Conservation (phyloP, 2,329 filamentous ascomycete species). For the Ascocoryne sarcoides region DNA sequence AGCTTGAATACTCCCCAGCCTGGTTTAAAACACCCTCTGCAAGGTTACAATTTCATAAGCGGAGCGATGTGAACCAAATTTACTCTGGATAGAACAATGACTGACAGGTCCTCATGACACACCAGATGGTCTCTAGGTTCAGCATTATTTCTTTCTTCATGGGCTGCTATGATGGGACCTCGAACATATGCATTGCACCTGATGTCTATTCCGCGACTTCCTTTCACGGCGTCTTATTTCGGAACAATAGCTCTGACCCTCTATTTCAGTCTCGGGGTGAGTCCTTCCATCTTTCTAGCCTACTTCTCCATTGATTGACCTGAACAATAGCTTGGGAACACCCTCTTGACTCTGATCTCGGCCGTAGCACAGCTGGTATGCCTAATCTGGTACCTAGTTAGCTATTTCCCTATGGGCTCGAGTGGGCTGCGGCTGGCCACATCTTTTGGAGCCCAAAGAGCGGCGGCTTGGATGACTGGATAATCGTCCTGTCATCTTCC, state of each 20-base stretch:
- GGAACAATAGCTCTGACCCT: conserved; percentile 83
- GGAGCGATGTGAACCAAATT: no score
- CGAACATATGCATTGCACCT: conserved; percentile 76
- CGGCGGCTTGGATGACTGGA: conserved; percentile 80
- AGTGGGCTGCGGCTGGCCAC: conserved; percentile 80
- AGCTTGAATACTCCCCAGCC: no score
- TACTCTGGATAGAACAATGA: no score
- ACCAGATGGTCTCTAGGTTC: conserved; percentile 92
- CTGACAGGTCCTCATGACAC: conserved; percentile 25
- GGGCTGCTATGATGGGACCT: conserved; percentile 90
- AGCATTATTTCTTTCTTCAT: conserved; percentile 80
- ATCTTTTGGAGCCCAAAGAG: conserved; percentile 74
- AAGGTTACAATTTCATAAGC: no score
- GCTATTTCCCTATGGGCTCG: conserved; percentile 96
- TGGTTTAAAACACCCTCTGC: no score
- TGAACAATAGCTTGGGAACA: conserved; percentile 62
- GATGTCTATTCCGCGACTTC: conserved; percentile 72
- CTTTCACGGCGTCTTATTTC: conserved; percentile 92
- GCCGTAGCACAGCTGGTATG: conserved; percentile 76
- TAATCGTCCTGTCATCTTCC: conserved; percentile 33
- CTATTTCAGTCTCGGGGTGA: conserved; percentile 86
- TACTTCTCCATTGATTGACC: neutral
- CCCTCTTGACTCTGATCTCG: conserved; percentile 75
- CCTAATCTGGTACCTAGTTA: conserved; percentile 87
- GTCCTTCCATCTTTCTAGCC: conserved; percentile 26